phyloP scores from a whole-genome alignment of 1,284 basidiomycete species.

The Takashimella koratensis region DNA sequence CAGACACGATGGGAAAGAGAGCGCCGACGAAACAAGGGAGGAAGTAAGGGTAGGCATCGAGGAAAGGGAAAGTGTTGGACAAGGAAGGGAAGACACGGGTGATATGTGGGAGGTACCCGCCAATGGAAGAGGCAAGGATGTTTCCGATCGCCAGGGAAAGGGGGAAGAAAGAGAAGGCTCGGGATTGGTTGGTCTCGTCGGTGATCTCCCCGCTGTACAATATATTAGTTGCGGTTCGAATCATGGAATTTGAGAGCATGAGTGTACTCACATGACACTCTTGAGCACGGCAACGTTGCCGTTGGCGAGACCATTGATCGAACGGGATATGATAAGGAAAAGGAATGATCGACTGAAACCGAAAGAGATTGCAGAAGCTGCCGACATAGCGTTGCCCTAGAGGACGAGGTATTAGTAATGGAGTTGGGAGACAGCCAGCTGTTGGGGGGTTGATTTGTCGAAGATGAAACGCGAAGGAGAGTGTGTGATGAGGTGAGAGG shows the following conservation, averaged over 20 bases:
- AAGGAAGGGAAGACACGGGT: constrained; percentile 15
- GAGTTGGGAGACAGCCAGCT: background rate
- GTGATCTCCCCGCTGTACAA: constrained; percentile 30
- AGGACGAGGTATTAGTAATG: background rate
- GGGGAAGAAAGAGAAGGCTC: constrained; percentile 41
- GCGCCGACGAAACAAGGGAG: constrained; percentile 31
- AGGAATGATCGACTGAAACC: constrained; percentile 31
- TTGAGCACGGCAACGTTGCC: constrained; percentile 41
- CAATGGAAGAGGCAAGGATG: constrained; percentile 34
- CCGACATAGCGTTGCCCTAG: constrained; percentile 31
- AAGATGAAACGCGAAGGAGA: background rate
- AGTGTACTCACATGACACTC: constrained; percentile 28
- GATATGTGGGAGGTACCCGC: constrained; percentile 20
- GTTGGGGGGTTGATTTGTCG: too few relatives aligned
- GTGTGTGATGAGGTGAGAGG: background rate
- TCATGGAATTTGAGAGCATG: background rate
- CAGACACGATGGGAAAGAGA: constrained; percentile 25
- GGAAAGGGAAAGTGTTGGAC: constrained; percentile 23
- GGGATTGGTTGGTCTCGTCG: constrained; percentile 37
- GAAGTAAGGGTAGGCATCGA: constrained; percentile 31
- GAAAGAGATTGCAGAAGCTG: constrained; percentile 30
- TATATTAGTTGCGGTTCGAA: background rate
- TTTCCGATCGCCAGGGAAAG: constrained; percentile 35
- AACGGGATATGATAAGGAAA: constrained; percentile 26
- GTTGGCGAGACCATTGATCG: constrained; percentile 35